These are phyloP conservation scores for Globisporangium uncinulatum DNA, from an alignment of 352 stramenopile genomes.

Conservation along the genomic window DNA sequence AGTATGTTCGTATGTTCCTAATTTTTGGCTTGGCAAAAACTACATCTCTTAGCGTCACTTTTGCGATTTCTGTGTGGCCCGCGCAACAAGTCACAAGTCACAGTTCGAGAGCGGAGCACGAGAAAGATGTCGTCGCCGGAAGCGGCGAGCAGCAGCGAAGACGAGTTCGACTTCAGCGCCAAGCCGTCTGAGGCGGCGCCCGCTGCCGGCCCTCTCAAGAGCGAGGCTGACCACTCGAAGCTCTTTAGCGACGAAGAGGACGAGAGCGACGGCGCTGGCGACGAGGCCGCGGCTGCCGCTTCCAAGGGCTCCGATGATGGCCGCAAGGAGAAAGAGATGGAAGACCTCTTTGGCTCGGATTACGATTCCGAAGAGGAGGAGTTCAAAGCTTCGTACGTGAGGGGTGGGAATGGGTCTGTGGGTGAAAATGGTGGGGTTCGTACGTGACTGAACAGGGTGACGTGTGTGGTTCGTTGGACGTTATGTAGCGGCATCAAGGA, in stretches of 20 bases:
- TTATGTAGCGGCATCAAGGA: constrained; percentile 74
- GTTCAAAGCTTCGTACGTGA: constrained; percentile 79
- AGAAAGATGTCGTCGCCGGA: constrained; percentile 55
- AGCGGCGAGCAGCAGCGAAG: constrained; percentile 60
- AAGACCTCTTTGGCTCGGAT: constrained; percentile 85
- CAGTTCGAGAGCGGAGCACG: no score
- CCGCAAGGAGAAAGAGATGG: constrained; percentile 78
- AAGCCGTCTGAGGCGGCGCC: constrained; percentile 19
- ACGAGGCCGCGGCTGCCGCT: constrained; percentile 1
- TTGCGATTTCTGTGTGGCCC: no score
- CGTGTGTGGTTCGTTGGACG: background rate
- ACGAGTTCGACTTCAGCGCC: constrained; percentile 66
- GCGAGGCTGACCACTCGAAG: constrained; percentile 30
- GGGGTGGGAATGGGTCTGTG: no score
- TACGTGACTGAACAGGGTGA: no score
- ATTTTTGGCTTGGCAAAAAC: no score
- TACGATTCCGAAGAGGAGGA: constrained; percentile 88
- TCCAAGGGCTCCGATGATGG: constrained; percentile 18
- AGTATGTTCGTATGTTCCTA: no score
- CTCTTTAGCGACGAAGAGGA: constrained; percentile 74
- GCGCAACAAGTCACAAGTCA: no score
- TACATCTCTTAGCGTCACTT: no score
- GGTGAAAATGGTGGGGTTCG: no score
- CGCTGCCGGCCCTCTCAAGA: background rate
- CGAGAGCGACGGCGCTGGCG: constrained; percentile 34